Evolutionary conservation across 345 rosid genomes (phyloP), one percentile per base, ranked within the genome.

Genomic region (Brassica cretica): DNA sequence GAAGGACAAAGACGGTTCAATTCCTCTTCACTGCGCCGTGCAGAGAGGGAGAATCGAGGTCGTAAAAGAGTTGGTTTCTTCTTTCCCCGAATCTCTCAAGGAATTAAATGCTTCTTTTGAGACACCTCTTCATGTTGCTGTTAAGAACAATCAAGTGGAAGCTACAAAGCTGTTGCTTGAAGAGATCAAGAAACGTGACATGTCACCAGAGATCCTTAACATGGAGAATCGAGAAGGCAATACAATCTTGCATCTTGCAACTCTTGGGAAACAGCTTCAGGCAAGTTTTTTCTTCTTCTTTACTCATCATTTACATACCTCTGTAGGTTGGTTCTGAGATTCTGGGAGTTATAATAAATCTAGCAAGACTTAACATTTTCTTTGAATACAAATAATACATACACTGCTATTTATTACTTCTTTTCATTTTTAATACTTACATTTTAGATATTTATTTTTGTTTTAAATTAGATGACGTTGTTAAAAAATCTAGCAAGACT

Each of bases 231-330:
- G 59, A 39, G 78, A 75, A 58, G 78, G 78, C 4, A 75, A 76
- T 68, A 68, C 68, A 41, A 19, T 76, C 46, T 68, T 76, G 79
- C 79, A 76, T 60, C 73, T 76, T 66, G 73, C 79, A 68, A 76
- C 73, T 15, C 67, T 76, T 60, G 68, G 73, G n/a, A 67, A 76
- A 68, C 68, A 76, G 6, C 72, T 58, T 59, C 73, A 58, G 79
- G 79, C 21, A 59, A 68, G 67, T 72, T 39, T 39, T 67, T 67
- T 58, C 59, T 58, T 65, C 15, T 53, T 51, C 55, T 51, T 29
- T 53, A 32, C 35, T 30, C 61, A 11, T 46, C 39, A 39, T n/a
- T 71, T 18, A 35, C 33, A 44, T 41, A 41, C 49, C 41, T 37
- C 9, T 37, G 2, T 8, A 37, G 10, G 2, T 39, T 39, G 11